Conservation (phyloP, 768 basidiomycete species). For the Amanita muscaria region DNA sequence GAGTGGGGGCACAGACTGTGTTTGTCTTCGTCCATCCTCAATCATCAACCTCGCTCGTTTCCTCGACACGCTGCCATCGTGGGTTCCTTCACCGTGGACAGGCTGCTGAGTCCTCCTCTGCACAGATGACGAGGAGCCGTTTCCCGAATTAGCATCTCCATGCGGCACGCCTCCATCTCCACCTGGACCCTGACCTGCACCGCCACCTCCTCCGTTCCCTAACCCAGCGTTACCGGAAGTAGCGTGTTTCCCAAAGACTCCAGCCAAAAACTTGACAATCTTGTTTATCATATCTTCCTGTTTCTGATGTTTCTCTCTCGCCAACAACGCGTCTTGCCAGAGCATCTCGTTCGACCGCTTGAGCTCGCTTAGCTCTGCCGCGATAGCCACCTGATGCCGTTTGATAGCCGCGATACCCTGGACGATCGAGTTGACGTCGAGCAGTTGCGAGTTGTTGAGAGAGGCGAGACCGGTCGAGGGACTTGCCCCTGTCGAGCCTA, state of each 20-base stretch:
- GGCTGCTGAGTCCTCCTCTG: too few species aligned
- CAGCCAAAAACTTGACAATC: constrained; percentile 90
- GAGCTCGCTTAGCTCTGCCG: constrained; percentile 78
- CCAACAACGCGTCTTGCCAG: constrained; percentile 86
- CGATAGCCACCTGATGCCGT: constrained; percentile 88
- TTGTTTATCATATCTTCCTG: constrained; percentile 95
- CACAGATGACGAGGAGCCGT: too few species aligned
- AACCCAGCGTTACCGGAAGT: constrained; percentile 23
- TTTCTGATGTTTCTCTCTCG: constrained; percentile 76
- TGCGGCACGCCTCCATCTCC: not conserved
- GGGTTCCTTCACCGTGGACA: too few species aligned
- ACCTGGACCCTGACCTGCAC: not conserved
- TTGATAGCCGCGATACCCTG: constrained; percentile 82
- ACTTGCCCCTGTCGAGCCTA: not conserved
- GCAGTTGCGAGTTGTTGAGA: constrained; percentile 39
- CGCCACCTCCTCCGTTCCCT: constrained; percentile 17
- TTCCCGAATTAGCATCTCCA: not conserved
- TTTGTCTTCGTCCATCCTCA: constrained; percentile 29
- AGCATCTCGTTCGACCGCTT: constrained; percentile 80
- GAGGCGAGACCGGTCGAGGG: constrained; percentile 12
- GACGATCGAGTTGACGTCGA: constrained; percentile 75
- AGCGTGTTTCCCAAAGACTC: constrained; percentile 67
- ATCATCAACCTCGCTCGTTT: constrained; percentile 59
- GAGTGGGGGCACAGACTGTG: constrained; percentile 5
- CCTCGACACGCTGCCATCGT: constrained; percentile 32